Evolutionary conservation across 2,329 filamentous ascomycete genomes (phyloP).

Genomic region (Alternaria viburni): DNA sequence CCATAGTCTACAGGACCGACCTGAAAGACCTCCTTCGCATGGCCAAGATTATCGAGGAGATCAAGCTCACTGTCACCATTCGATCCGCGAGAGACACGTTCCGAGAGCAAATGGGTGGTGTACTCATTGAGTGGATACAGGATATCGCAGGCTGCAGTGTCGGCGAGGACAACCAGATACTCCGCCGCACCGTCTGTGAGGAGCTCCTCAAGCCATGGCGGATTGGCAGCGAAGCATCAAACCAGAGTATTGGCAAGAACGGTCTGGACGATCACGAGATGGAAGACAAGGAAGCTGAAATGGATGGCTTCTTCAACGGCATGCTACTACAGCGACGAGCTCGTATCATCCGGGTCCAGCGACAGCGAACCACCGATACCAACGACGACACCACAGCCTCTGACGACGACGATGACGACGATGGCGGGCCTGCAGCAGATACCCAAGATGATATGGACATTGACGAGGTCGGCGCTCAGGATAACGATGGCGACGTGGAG

Average conservation of each 20-base stretch:
- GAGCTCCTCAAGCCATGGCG: conserved; percentile 89
- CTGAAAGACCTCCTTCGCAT: conserved; percentile 76
- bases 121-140: conserved; percentile 92
- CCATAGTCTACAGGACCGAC: conserved; percentile 77
- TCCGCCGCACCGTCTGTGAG: conserved; percentile 85
- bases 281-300: conserved; percentile 59
- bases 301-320: conserved; percentile 34
- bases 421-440: conserved; percentile 52
- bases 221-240: conserved; percentile 80
- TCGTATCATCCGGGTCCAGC: conserved; percentile 34
- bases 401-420: conserved; percentile 55
- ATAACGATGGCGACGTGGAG: conserved; percentile 57
- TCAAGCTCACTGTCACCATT: conserved; percentile 94
- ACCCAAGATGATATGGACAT: conserved; percentile 57
- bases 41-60: conserved; percentile 88
- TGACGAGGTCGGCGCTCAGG: conserved; percentile 53
- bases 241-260: conserved; percentile 76
- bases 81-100: conserved; percentile 94
- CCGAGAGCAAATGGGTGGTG: conserved; percentile 97
- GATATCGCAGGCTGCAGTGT: conserved; percentile 92
- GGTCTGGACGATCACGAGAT: conserved; percentile 83
- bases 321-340: conserved; percentile 36
- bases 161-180: conserved; percentile 76
- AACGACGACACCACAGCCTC: conserved; percentile 52
- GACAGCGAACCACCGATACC: conserved; percentile 48